These are phyloP conservation scores for Hortaea werneckii DNA, from an alignment of 2,329 filamentous ascomycete genomes.

Conservation along the genomic window DNA sequence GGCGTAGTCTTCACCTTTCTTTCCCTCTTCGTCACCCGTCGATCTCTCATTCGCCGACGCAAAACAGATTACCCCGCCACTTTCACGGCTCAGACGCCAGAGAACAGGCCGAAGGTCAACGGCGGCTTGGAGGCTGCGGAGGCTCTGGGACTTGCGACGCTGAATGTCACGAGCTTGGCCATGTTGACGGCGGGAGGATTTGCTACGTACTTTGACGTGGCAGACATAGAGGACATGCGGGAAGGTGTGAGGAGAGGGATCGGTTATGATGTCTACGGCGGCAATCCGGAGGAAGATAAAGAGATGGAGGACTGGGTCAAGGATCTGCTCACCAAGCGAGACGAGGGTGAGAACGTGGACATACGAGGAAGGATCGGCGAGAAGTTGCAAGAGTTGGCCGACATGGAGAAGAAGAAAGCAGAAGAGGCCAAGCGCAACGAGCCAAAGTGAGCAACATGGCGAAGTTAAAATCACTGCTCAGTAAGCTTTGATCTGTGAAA, in stretches of 20 bases:
- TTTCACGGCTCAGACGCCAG: constrained; percentile 54
- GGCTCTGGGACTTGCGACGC: constrained; percentile 74
- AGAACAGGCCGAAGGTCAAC: constrained; percentile 22
- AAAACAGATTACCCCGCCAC: constrained; percentile 56
- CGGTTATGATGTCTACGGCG: constrained; percentile 48
- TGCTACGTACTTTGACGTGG: constrained; percentile 68
- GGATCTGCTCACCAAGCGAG: constrained; percentile 38
- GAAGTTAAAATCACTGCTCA: too few species aligned
- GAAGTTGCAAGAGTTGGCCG: constrained; percentile 21
- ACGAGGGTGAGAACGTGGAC: constrained; percentile 29
- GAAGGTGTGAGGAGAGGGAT: constrained; percentile 49
- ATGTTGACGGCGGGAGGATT: constrained; percentile 66
- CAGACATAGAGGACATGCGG: constrained; percentile 41
- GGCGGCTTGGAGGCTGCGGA: constrained; percentile 66
- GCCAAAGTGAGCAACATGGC: not conserved
- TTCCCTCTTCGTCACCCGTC: constrained; percentile 53
- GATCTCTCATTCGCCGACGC: constrained; percentile 56
- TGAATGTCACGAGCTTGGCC: constrained; percentile 69
- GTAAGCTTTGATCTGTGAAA: too few species aligned
- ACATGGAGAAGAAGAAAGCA: constrained; percentile 12
- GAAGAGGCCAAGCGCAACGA: not conserved
- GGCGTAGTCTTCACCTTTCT: constrained; percentile 67
- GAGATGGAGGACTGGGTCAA: constrained; percentile 46
- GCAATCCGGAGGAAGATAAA: constrained; percentile 40
- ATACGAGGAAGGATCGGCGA: constrained; percentile 19